Conservation (phyloP, 2,329 filamentous ascomycete species). For the Ophiostoma fasciatum region DNA sequence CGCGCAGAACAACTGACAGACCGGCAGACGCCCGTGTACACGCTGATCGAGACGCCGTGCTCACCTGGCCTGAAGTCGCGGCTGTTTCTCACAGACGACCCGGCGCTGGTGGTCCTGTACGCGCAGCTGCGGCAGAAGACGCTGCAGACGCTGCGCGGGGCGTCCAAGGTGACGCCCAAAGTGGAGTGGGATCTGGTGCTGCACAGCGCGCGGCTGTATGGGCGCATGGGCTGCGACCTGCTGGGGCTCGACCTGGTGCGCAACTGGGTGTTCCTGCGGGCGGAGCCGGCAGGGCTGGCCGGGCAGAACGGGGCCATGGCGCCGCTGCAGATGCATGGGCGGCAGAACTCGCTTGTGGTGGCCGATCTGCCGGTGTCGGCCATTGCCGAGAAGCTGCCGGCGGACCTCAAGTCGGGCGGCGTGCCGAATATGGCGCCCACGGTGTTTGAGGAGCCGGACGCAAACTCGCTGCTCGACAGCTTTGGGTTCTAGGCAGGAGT, state of each 20-base stretch:
- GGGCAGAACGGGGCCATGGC: conserved; percentile 38
- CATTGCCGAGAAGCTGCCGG: conserved; percentile 16
- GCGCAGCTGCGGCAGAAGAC: conserved; percentile 70
- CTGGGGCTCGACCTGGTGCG: conserved; percentile 73
- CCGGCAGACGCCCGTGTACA: conserved; percentile 62
- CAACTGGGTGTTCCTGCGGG: conserved; percentile 67
- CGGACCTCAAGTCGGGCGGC: conserved; percentile 27
- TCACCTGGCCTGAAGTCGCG: conserved; percentile 59
- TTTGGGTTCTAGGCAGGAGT: conserved; percentile 59
- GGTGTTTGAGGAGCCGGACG: conserved; percentile 84
- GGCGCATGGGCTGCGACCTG: conserved; percentile 85
- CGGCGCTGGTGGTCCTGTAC: conserved; percentile 76
- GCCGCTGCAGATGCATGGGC: conserved; percentile 51
- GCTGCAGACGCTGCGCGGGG: conserved; percentile 71
- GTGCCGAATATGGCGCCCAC: conserved; percentile 47
- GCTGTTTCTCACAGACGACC: conserved; percentile 79
- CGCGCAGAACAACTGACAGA: too few species aligned
- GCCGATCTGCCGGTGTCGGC: conserved; percentile 48
- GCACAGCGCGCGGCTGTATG: conserved; percentile 71
- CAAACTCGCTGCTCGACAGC: conserved; percentile 73
- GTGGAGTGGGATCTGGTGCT: conserved; percentile 83
- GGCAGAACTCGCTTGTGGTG: conserved; percentile 65
- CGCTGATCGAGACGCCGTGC: conserved; percentile 52
- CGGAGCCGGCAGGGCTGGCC: conserved; percentile 18
- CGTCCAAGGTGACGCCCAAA: conserved; percentile 60